Evolutionary conservation across 441 rosid species (phyloP), one percentile per base, ranked within the genome.

Genomic region (Adansonia grandidieri): DNA sequence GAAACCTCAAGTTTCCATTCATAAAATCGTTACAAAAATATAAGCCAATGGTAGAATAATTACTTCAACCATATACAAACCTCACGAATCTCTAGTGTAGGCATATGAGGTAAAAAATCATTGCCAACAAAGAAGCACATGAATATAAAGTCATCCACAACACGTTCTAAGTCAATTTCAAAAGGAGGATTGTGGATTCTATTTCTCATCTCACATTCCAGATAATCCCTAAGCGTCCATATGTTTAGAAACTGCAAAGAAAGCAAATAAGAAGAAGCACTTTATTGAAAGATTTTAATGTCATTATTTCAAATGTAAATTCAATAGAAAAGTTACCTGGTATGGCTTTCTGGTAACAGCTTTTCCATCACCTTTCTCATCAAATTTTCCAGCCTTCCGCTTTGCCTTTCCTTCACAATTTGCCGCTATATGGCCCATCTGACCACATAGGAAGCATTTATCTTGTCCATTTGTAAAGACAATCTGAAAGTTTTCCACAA

Each of bases 51-150:
- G 67, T 44, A n/a, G 19, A 40, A 20, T 20, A 20, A 71, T 8
- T n/a, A 56, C 48, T 65, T 24, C 14, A 3, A 58, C 66, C 47
- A 19, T 67, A 48, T 63, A 80, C 95, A 76, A 85, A 96, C 99
- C 99, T 96, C 99, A 4, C 97, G 92, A 84, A 96, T 96, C 90
- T 96, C 99, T 84, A 96, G 73, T 2, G 99, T 94, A 5, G 99
- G 99, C 99, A 96, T 96, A 81, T 96, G 98, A 6, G 99, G 99
- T 84, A 97, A 86, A 83, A 97, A 97, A 85, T 97, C 99, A 81
- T 97, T 97, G 74, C 99, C 99, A 79, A 96, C 98, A 76, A 96
- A 96, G 87, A 96, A 96, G 85, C 99, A 96, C 69, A 96, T 93
- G 93, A 96, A 96, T 85, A 94, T 93, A 83, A 96, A 96, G 88